Evolutionary conservation across 805 yeast genomes (phyloP).

Genomic region (Wickerhamiella bombiphila): DNA sequence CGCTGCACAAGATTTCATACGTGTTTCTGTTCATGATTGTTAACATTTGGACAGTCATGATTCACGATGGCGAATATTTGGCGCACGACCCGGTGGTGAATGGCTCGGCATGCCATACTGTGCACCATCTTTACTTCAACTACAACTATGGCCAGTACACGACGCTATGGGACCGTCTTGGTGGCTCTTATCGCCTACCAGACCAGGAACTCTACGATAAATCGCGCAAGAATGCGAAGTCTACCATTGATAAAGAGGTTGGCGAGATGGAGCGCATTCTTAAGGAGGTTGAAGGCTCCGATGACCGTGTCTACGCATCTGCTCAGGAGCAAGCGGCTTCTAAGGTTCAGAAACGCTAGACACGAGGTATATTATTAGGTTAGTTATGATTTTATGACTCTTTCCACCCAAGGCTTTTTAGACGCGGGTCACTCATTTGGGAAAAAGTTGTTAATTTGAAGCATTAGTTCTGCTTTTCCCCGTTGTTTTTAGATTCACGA

Average conservation of each 20-base stretch:
- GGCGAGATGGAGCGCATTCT: conserved; percentile 66
- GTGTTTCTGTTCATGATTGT: conserved; percentile 75
- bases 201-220: conserved; percentile 72
- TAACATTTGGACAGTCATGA: conserved; percentile 96
- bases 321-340: not conserved
- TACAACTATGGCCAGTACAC: conserved; percentile 98
- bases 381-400: no score
- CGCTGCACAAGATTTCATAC: conserved; percentile 77
- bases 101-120: conserved; percentile 97
- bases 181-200: conserved; percentile 85
- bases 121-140: conserved; percentile 92
- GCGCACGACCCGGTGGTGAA: conserved; percentile 87
- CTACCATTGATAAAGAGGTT: conserved; percentile 58
- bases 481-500: no score
- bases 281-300: conserved; percentile 64
- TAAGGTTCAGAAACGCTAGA: conserved; percentile 2
- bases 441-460: no score
- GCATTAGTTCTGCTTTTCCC: no score
- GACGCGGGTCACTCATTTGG: no score
- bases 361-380: no score
- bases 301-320: conserved; percentile 55
- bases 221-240: conserved; percentile 38
- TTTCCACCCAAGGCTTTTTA: no score
- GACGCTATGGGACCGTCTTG: conserved; percentile 94
- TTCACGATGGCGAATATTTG: conserved; percentile 93